phyloP scores from a whole-genome alignment of 176 grass and related monocot genomes.

The Ampelocalamus luodianensis region DNA sequence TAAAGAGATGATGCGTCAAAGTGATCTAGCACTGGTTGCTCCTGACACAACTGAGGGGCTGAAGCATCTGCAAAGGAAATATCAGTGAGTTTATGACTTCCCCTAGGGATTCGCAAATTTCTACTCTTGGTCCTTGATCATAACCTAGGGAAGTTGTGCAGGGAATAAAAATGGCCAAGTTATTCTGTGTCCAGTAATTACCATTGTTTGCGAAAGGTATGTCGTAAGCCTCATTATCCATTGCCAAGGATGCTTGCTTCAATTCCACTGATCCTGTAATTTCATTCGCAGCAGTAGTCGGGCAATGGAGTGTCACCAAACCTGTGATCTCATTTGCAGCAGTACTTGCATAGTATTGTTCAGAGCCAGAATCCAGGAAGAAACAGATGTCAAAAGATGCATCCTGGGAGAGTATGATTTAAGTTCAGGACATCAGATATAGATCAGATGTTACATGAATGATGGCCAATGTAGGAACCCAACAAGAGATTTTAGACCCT shows the following conservation, averaged over 20 bases:
- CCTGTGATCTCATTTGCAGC: constrained; percentile 26
- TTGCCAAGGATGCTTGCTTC: constrained; percentile 15
- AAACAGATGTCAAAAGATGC: constrained; percentile 36
- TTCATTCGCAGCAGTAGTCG: background rate
- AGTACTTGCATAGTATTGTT: background rate
- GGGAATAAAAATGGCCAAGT: background rate
- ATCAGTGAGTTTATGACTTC: background rate
- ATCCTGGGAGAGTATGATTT: constrained; percentile 37
- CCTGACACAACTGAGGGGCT: background rate
- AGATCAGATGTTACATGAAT: no score
- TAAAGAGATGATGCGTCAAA: constrained; percentile 9
- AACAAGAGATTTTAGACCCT: background rate
- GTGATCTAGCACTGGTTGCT: background rate
- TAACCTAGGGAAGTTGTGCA: background rate
- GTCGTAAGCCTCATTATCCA: constrained; percentile 1
- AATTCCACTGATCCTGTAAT: constrained; percentile 36
- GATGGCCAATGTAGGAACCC: background rate
- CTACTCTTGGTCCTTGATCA: background rate
- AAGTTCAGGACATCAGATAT: no score
- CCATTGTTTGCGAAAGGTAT: constrained; percentile 16
- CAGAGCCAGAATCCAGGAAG: constrained; percentile 11
- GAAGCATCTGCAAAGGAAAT: constrained; percentile 31
- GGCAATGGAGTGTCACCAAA: constrained; percentile 28
- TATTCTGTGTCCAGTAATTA: constrained; percentile 16
- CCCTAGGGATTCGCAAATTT: background rate